A percentile compares a stretch with the other conserved stretches of the same genome.
Conservation (phyloP, 495 filamentous ascomycete species). For the Xylaria telfairii region DNA sequence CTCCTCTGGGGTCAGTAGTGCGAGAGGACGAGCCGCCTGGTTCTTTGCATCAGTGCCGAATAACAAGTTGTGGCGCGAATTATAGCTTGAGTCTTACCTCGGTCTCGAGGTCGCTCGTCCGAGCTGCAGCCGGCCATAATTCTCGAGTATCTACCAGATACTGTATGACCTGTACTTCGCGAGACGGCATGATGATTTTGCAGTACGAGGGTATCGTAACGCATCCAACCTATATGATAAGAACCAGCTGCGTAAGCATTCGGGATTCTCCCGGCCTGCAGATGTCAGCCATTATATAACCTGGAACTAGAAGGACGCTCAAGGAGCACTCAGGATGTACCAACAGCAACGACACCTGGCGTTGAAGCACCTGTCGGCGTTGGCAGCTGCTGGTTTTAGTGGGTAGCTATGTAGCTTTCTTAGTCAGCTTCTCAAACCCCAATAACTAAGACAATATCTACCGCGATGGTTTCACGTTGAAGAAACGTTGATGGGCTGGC, state of each 20-base stretch:
- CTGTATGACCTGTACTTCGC: conserved; percentile 43
- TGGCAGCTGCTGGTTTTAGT: conserved; percentile 24
- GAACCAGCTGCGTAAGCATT: neutral
- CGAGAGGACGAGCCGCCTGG: conserved; percentile 62
- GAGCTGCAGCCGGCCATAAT: conserved; percentile 49
- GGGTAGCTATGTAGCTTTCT: neutral
- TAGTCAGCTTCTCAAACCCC: neutral
- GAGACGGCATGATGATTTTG: conserved; percentile 32
- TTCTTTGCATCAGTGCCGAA: conserved; percentile 12
- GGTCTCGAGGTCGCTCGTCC: conserved; percentile 47
- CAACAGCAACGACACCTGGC: conserved; percentile 21
- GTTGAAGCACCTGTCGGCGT: neutral
- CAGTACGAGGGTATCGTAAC: neutral
- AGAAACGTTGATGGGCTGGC: neutral
- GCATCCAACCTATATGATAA: neutral
- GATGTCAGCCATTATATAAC: conserved; percentile 13
- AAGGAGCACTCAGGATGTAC: conserved; percentile 1
- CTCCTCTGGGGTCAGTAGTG: conserved; percentile 61
- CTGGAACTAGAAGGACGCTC: neutral
- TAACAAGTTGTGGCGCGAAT: neutral
- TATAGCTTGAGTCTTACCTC: conserved; percentile 40
- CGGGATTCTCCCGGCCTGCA: neutral
- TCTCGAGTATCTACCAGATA: conserved; percentile 55
- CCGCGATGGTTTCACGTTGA: neutral
- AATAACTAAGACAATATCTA: neutral